These are phyloP conservation scores for Tetrapisispora namnaoensis DNA, from an alignment of 805 yeast species.

Conservation along the genomic window DNA sequence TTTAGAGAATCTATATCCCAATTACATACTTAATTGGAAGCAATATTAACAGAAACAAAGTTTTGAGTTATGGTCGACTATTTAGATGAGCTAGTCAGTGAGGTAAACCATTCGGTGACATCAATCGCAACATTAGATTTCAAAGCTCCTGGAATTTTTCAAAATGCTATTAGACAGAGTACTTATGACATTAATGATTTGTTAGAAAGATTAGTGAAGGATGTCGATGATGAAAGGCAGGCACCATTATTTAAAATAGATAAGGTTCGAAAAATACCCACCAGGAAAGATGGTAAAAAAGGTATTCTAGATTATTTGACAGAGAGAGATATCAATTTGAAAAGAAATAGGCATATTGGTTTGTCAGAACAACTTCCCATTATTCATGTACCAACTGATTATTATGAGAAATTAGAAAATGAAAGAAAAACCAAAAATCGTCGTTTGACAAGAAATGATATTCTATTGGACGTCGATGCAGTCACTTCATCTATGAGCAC, in stretches of 20 bases:
- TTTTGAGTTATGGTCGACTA: conserved; percentile 18
- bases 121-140: conserved; percentile 38
- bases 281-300: conserved; percentile 42
- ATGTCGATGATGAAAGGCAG: conserved; percentile 45
- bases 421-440: conserved; percentile 8
- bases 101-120: conserved; percentile 33
- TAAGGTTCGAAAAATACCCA: conserved; percentile 29
- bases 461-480: conserved; percentile 16
- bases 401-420: conserved; percentile 18
- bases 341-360: conserved; percentile 29
- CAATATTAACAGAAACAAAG: too few species aligned
- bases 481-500: conserved; percentile 1
- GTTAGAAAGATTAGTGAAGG: conserved; percentile 39
- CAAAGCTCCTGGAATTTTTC: conserved; percentile 50
- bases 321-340: conserved; percentile 23
- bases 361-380: conserved; percentile 22
- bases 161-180: conserved; percentile 45
- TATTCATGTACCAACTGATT: conserved; percentile 20
- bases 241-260: conserved; percentile 38
- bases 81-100: conserved; percentile 24
- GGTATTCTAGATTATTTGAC: conserved; percentile 30
- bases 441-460: conserved; percentile 13
- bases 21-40: too few species aligned
- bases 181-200: conserved; percentile 1
- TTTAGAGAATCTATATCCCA: too few species aligned